Conservation (phyloP, 2,329 filamentous ascomycete species). For the Ophiocordyceps australis region DNA sequence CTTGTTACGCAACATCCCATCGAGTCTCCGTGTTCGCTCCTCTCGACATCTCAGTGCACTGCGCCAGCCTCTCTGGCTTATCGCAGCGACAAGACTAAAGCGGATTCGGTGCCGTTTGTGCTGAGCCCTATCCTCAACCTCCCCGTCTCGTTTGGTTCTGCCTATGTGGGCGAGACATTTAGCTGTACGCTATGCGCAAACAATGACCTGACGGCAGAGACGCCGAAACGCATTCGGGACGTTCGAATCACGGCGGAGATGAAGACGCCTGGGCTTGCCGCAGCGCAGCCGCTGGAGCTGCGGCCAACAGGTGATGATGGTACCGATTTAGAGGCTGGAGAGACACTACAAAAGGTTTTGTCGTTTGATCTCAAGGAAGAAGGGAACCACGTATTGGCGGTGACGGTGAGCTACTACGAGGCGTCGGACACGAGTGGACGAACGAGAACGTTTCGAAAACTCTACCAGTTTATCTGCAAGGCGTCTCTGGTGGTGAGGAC, state of each 20-base stretch:
- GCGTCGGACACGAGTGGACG: slow-evolving; percentile 52
- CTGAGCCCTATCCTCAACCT: slow-evolving; percentile 57
- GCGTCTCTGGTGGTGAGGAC: slow-evolving; percentile 78
- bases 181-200: slow-evolving; percentile 92
- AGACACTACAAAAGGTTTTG: slow-evolving; percentile 66
- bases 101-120: slow-evolving; percentile 36
- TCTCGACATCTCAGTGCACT: slow-evolving; percentile 17
- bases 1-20: slow-evolving; percentile 54
- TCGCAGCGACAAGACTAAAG: slow-evolving; percentile 19
- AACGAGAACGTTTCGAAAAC: slow-evolving; percentile 74
- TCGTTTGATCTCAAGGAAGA: slow-evolving; percentile 84
- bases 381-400: slow-evolving; percentile 80
- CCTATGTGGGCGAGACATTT: slow-evolving; percentile 91
- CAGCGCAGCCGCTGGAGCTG: slow-evolving; percentile 49
- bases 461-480: slow-evolving; percentile 94
- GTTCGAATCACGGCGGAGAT: slow-evolving; percentile 82
- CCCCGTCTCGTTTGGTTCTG: slow-evolving; percentile 79
- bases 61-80: slow-evolving; percentile 59
- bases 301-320: slow-evolving; percentile 14
- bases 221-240: slow-evolving; percentile 42
- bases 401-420: slow-evolving; percentile 90
- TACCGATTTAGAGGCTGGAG: slow-evolving; percentile 36
- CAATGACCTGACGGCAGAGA: slow-evolving; percentile 40
- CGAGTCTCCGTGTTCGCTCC: slow-evolving; percentile 25
- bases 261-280: slow-evolving; percentile 56